Percentiles rank a stretch among this genome's conserved stretches.
Evolutionary conservation across 2,329 filamentous ascomycete genomes (phyloP).

Genomic region (Lachnellula hyalina): DNA sequence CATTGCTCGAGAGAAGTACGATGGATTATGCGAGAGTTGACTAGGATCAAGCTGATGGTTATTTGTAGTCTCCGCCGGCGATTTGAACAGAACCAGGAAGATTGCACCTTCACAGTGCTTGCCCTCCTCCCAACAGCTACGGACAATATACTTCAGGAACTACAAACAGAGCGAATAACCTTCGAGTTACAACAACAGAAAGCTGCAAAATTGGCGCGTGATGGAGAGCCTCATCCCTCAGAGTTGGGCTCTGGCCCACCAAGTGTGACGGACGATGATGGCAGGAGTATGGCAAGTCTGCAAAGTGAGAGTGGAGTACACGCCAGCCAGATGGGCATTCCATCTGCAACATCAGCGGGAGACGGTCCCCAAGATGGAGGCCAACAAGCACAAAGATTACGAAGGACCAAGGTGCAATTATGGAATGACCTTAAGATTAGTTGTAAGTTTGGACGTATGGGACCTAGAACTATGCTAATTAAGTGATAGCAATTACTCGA

Average conservation of each 20-base stretch:
- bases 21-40: background rate
- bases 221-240: slow-evolving; percentile 43
- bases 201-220: slow-evolving; percentile 61
- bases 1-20: slow-evolving; percentile 93
- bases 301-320: slow-evolving; percentile 80
- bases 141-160: slow-evolving; percentile 77
- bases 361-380: slow-evolving; percentile 39
- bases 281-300: slow-evolving; percentile 67
- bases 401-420: slow-evolving; percentile 82
- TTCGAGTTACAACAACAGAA: slow-evolving; percentile 94
- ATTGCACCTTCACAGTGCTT: slow-evolving; percentile 97
- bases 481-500: slow-evolving; percentile 69
- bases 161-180: slow-evolving; percentile 89
- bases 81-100: slow-evolving; percentile 98
- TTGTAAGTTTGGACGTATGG: slow-evolving; percentile 51
- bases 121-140: slow-evolving; percentile 89
- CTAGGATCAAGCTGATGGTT: slow-evolving; percentile 8
- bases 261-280: slow-evolving; percentile 78
- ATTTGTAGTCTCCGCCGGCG: slow-evolving; percentile 73
- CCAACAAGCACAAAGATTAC: slow-evolving; percentile 45
- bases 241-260: slow-evolving; percentile 40
- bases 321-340: slow-evolving; percentile 66
- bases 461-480: slow-evolving; percentile 8
- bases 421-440: slow-evolving; percentile 98
- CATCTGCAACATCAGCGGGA: slow-evolving; percentile 41